phyloP scores from a whole-genome alignment of 495 filamentous ascomycete species.

The Echria macrotheca region DNA sequence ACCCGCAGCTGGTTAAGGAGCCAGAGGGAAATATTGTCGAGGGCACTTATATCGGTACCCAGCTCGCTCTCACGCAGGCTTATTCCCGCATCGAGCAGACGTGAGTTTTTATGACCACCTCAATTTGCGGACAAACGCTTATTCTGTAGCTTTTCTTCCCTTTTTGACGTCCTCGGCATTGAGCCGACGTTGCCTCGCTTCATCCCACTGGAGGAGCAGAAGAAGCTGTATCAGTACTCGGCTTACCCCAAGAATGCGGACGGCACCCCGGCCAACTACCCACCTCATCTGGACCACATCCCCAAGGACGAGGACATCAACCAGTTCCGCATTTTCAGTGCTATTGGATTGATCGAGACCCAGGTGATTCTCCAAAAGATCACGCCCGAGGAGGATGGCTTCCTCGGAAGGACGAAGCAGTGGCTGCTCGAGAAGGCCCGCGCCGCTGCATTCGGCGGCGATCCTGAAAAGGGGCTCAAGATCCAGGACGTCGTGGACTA shows the following conservation, averaged over 20 bases:
- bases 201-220: constrained; percentile 25
- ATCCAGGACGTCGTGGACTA: constrained; percentile 37
- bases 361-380: constrained; percentile 31
- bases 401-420: constrained; percentile 26
- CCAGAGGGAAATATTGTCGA: constrained; percentile 25
- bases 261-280: constrained; percentile 25
- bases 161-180: constrained; percentile 32
- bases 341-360: constrained; percentile 27
- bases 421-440: constrained; percentile 24
- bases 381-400: constrained; percentile 27
- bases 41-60: constrained; percentile 34
- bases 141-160: constrained; percentile 31
- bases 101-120: constrained; percentile 18
- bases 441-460: constrained; percentile 23
- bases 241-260: constrained; percentile 24
- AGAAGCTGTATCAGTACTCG: constrained; percentile 27
- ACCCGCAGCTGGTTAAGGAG: constrained; percentile 13
- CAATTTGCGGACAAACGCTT: too few relatives aligned
- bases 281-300: constrained; percentile 31
- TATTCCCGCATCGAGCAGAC: constrained; percentile 36
- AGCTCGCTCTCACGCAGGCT: constrained; percentile 35
- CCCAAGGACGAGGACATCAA: constrained; percentile 22
- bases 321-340: constrained; percentile 28
- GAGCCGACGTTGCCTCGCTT: constrained; percentile 31
- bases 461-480: constrained; percentile 29